Base-by-base conservation (phyloP, 139 green algal species). In the Marvania coccoides region DNA sequence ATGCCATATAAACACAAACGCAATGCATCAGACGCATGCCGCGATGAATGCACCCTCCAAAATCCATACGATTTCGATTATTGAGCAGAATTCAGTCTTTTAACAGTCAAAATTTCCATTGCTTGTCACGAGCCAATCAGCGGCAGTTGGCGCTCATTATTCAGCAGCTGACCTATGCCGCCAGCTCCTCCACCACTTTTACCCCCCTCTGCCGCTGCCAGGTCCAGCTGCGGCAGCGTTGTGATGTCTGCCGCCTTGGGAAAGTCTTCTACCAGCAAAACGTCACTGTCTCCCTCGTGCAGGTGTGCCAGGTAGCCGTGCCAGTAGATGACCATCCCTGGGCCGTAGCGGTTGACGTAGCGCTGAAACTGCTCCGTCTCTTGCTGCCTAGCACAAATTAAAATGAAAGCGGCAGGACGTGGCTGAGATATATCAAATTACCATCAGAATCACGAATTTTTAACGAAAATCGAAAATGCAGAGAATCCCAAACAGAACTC, bases 281-380 rank as follows among this genome's bases (percentile, higher is more conserved):
- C 65, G 14, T 71, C 46, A 4, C 69, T 53, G 1, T 59, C 47
- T 31, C 58, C 68, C 15, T 51, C 24, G 30, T 81, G 63, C 19
- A 96, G 58, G 15, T 86, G 84, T 3, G 71, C 67, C 2, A 95
- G 54, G 62, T 77, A 91, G 23, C 88, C 89, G 68, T 91, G 88
- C 91, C 91, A 97, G 76, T 97, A 96, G 59, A 97, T 90, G 5
- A 97, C 86, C 47, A 92, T 71, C 7, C 91, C 91, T 3, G 90
- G 79, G 0, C 91, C 91, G 67, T 89, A 97, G 28, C 87, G 73
- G 62, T 90, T 87, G 7, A 90, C 70, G 61, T 91, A 91, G 47
- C 76, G 73, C 29, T 70, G 40, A 73, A 88, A 94, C 74, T 95
- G 85, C 34, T 83, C 84, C 42, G 75, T 70, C n/a, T 79, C 39